These are phyloP conservation scores for Alternaria atra DNA, from an alignment of 2,329 filamentous ascomycete species.

Conservation along the genomic window DNA sequence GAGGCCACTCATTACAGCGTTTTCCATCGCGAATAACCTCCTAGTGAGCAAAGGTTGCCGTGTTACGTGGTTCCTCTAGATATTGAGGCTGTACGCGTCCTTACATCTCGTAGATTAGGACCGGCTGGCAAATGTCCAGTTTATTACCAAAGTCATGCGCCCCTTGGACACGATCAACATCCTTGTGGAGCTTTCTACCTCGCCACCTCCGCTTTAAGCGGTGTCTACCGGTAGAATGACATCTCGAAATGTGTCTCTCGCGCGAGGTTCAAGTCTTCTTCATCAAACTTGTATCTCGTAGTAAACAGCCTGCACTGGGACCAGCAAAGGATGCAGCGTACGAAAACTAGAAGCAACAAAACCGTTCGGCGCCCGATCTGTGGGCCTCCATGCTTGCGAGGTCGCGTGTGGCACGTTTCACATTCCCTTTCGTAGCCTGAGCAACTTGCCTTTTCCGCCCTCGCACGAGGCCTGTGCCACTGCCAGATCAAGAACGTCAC, in stretches of 20 bases:
- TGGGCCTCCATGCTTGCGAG: slow-evolving; percentile 10
- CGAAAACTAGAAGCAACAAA: slow-evolving; percentile 3
- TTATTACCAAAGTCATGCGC: slow-evolving; percentile 25
- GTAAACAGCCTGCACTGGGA: background rate
- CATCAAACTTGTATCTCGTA: too few species aligned
- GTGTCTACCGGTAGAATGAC: slow-evolving; percentile 8
- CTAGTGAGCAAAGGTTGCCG: slow-evolving; percentile 9
- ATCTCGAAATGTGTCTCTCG: slow-evolving; percentile 1
- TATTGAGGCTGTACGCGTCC: slow-evolving; percentile 12
- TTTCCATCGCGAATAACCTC: background rate
- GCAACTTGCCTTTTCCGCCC: slow-evolving; percentile 11
- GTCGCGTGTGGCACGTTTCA: slow-evolving; percentile 19
- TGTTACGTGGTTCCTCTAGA: slow-evolving; percentile 13
- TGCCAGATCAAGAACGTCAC: slow-evolving; percentile 5
- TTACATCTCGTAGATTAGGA: slow-evolving; percentile 19
- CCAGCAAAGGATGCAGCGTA: background rate
- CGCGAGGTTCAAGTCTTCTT: background rate
- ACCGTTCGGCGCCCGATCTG: slow-evolving; percentile 13
- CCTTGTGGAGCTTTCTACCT: slow-evolving; percentile 15
- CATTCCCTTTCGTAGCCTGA: slow-evolving; percentile 4
- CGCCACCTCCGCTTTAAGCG: slow-evolving; percentile 14
- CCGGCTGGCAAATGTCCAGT: slow-evolving; percentile 22
- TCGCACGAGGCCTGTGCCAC: slow-evolving; percentile 6
- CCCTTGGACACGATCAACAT: slow-evolving; percentile 20
- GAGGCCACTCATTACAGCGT: slow-evolving; percentile 11